Base-by-base conservation (phyloP, 2,329 filamentous ascomycete species). In the Akanthomyces uredinophilus region DNA sequence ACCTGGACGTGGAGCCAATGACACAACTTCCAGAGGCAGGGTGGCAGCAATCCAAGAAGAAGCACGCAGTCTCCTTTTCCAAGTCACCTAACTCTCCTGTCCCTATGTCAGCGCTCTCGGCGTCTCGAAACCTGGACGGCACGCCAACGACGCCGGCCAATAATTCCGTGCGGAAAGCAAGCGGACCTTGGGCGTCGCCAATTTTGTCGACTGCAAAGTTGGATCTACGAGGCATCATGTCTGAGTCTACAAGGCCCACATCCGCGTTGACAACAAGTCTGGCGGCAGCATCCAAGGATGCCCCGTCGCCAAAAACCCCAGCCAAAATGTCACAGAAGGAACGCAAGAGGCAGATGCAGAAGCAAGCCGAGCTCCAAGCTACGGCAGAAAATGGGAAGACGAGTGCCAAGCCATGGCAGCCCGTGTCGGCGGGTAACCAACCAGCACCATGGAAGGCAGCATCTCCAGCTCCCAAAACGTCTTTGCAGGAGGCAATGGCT, bases 301-400 rank as follows among this genome's bases (percentile, higher is more conserved):
- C 72, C n/a, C 24, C 68, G 61, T 60, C 70, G 63, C 55, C 59
- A 69, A 74, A 69, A 44, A 68, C 78, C 0, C 76, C 78, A 18
- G 71, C 75, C 0, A 96, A 91, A 71, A 75, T 96, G 67, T 96
- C 93, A 0, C 95, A 98, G 68, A 96, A 95, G 70, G 93, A 97
- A 73, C 87, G 92, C 24, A 98, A 96, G 77, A 90, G 85, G 70
- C 85, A 92, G 66, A 85, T 92, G 68, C 88, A 92, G 69, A 82
- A 86, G 64, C 85, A 90, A 69, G 77, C 81, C 27, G 76, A 72
- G 27, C 72, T 78, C 41, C 76, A 81, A 63, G 75, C 73, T 37
- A 73, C 77, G 8, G 74, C 76, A 7, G 69, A 70, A 44, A 68
- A 70, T n/a, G 70, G 71, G 37, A 67, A 69, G 37, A 46, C 65